Evolutionary conservation across 2,329 filamentous ascomycete genomes (phyloP).

Genomic region (Colletotrichum sp.): DNA sequence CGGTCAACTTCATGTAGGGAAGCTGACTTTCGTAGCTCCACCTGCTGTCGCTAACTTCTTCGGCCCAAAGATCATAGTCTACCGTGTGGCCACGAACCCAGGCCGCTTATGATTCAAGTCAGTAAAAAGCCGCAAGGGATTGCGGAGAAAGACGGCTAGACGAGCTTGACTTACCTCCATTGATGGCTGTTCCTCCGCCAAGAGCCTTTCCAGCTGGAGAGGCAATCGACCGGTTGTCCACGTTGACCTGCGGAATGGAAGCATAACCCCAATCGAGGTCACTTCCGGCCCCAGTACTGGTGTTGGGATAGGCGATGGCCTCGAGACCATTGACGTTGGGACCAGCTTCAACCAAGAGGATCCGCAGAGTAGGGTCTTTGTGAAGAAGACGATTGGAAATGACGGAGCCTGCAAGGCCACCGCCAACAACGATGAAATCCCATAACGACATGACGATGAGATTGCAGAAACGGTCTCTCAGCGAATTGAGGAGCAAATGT

Average conservation of each 20-base stretch:
- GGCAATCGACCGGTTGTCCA: constrained; percentile 21
- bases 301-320: constrained; percentile 29
- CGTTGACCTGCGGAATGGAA: constrained; percentile 30
- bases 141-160: not conserved
- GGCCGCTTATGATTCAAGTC: constrained; percentile 39
- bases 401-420: constrained; percentile 39
- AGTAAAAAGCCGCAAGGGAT: constrained; percentile 19
- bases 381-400: constrained; percentile 36
- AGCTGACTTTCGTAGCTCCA: constrained; percentile 52
- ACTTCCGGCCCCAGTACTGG: constrained; percentile 5
- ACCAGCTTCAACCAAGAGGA: constrained; percentile 45
- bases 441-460: constrained; percentile 1
- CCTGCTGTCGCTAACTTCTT: constrained; percentile 35
- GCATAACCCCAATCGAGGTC: constrained; percentile 39
- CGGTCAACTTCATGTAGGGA: constrained; percentile 48
- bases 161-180: constrained; percentile 37
- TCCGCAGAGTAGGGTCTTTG: constrained; percentile 28
- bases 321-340: constrained; percentile 29
- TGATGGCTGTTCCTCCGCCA: constrained; percentile 44
- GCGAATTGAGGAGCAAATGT: not conserved
- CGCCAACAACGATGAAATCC: constrained; percentile 43
- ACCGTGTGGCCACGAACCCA: constrained; percentile 47
- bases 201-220: constrained; percentile 40
- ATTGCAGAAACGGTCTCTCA: not conserved
- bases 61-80: constrained; percentile 52